phyloP scores from a whole-genome alignment of 306 rosid genomes.

The Inga laurina region DNA sequence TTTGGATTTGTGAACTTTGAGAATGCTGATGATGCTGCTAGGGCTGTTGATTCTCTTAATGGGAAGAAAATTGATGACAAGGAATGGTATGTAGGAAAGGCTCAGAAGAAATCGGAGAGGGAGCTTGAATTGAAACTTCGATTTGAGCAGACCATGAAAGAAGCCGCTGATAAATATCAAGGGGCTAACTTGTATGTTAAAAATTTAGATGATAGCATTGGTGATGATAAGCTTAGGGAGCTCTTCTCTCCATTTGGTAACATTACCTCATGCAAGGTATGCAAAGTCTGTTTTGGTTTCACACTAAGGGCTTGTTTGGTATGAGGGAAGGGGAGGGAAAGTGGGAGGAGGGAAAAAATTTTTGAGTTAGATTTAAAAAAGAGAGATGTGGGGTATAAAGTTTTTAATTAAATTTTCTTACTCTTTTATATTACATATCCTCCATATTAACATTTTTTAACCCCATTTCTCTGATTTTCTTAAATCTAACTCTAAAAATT shows the following conservation, averaged over 20 bases:
- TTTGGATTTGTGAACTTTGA: slow-evolving; percentile 97
- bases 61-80: slow-evolving; percentile 76
- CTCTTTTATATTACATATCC: too few species aligned
- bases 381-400: too few species aligned
- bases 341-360: too few species aligned
- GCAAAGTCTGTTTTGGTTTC: slow-evolving; percentile 26
- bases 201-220: slow-evolving; percentile 76
- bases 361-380: too few species aligned
- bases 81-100: slow-evolving; percentile 94
- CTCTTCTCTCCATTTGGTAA: slow-evolving; percentile 75
- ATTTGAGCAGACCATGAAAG: slow-evolving; percentile 91
- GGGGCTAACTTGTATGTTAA: slow-evolving; percentile 88
- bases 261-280: slow-evolving; percentile 89
- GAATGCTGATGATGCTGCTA: slow-evolving; percentile 80
- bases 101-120: slow-evolving; percentile 95
- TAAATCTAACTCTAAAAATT: too few species aligned
- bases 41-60: slow-evolving; percentile 79
- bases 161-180: slow-evolving; percentile 89
- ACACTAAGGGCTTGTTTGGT: neutral
- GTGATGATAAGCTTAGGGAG: slow-evolving; percentile 79
- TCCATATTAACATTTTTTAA: too few species aligned
- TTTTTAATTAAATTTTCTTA: too few species aligned
- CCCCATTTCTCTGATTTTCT: too few species aligned
- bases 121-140: slow-evolving; percentile 70
- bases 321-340: too few species aligned